Evolutionary conservation across 1,284 basidiomycete genomes (phyloP).

Genomic region (Ganoderma resinaceum): DNA sequence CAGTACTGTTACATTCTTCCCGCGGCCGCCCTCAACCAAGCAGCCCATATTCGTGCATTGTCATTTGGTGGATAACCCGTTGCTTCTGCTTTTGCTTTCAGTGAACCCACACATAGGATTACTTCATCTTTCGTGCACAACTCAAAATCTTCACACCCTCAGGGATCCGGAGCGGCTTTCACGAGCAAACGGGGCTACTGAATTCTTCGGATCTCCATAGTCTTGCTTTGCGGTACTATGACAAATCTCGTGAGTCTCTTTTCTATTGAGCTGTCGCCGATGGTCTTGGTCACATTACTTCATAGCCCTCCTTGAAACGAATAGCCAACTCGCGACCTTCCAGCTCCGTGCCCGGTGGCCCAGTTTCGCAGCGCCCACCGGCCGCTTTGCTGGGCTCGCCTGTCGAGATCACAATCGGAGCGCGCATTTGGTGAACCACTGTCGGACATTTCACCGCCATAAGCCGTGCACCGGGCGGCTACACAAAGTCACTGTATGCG

Average conservation of each 20-base stretch:
- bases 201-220: neutral
- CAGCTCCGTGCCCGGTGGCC: neutral
- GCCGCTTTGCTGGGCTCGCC: neutral
- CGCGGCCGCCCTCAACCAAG: too few species aligned
- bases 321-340: neutral
- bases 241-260: neutral
- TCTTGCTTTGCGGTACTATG: neutral
- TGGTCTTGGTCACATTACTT: neutral
- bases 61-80: too few species aligned
- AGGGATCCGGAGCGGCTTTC: too few species aligned
- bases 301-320: neutral
- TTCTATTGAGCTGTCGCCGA: neutral
- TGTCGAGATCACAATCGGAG: neutral
- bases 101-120: too few species aligned
- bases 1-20: too few species aligned
- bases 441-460: neutral
- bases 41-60: too few species aligned
- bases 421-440: neutral
- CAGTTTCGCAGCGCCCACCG: neutral
- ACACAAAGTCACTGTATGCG: neutral
- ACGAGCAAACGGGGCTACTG: too few species aligned
- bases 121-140: too few species aligned
- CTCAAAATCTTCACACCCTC: too few species aligned
- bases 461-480: neutral
- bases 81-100: too few species aligned